Evolutionary conservation across 2,329 filamentous ascomycete species (phyloP).

Genomic region (Tolypocladium cylindrosporum): DNA sequence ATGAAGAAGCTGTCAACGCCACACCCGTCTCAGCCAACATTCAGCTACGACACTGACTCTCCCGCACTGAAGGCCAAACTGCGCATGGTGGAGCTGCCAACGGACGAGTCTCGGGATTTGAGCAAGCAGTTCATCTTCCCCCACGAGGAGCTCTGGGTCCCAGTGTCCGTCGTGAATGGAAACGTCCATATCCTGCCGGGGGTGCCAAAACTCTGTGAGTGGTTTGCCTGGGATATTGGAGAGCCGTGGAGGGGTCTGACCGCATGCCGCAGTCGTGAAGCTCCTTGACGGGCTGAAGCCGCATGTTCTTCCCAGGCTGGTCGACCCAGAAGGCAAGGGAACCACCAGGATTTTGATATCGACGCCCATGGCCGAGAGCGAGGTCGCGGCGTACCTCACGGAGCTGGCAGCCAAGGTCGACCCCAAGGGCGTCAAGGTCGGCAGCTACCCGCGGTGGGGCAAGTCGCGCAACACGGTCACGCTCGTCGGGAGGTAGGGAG

Average conservation of each 20-base stretch:
- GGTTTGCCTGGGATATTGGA: too few relatives aligned
- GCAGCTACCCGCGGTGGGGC: constrained; percentile 89
- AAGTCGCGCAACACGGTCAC: constrained; percentile 85
- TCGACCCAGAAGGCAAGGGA: constrained; percentile 72
- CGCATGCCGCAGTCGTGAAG: constrained; percentile 45
- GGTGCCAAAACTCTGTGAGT: constrained; percentile 66
- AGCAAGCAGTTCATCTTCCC: constrained; percentile 71
- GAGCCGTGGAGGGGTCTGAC: background rate
- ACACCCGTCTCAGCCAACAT: constrained; percentile 61
- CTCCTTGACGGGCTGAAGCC: constrained; percentile 72
- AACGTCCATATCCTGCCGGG: constrained; percentile 92
- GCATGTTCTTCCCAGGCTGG: constrained; percentile 56
- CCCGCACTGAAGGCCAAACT: constrained; percentile 70
- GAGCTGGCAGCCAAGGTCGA: constrained; percentile 65
- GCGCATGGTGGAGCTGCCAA: constrained; percentile 83
- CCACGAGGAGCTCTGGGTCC: constrained; percentile 79
- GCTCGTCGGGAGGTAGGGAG: constrained; percentile 52
- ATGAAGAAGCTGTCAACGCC: constrained; percentile 78
- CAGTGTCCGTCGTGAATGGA: constrained; percentile 77
- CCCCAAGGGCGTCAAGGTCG: constrained; percentile 76
- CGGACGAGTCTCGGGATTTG: constrained; percentile 54
- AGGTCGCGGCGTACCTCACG: constrained; percentile 73
- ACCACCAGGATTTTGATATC: constrained; percentile 72
- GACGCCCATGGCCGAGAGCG: constrained; percentile 80
- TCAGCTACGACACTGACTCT: constrained; percentile 78